Evolutionary conservation across 371 early-diverging fungal genomes (phyloP).

Genomic region (Ordospora pajunii): DNA sequence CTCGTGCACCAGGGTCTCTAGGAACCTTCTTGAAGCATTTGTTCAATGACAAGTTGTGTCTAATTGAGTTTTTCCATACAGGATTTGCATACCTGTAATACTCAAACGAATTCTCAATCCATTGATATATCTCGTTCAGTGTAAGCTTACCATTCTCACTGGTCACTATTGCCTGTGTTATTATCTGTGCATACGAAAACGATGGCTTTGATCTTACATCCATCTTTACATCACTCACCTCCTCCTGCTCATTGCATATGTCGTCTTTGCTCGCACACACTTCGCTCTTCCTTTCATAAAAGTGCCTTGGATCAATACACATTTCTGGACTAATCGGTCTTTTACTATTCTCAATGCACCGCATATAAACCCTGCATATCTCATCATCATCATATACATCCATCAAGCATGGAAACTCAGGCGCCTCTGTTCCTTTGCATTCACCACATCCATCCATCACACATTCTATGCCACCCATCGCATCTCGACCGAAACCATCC

Average conservation of each 20-base stretch:
- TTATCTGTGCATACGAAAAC: slow-evolving; percentile 59
- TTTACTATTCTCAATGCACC: background rate
- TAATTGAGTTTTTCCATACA: slow-evolving; percentile 61
- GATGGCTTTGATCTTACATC: slow-evolving; percentile 43
- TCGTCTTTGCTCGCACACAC: background rate
- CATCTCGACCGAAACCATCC: background rate
- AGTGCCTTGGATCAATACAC: slow-evolving; percentile 24
- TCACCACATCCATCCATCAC: too few relatives aligned
- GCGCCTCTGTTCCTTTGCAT: too few relatives aligned
- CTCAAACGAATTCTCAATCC: slow-evolving; percentile 56
- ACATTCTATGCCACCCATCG: too few relatives aligned
- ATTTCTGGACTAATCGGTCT: slow-evolving; percentile 3
- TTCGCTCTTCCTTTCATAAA: background rate
- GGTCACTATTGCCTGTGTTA: slow-evolving; percentile 50
- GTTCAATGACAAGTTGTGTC: slow-evolving; percentile 61
- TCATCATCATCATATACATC: background rate
- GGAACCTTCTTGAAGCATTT: slow-evolving; percentile 60
- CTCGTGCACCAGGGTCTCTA: slow-evolving; percentile 40
- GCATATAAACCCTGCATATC: background rate
- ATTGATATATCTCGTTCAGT: slow-evolving; percentile 58
- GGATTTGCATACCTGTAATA: slow-evolving; percentile 57
- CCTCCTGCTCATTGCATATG: background rate
- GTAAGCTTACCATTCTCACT: slow-evolving; percentile 44
- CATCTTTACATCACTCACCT: background rate
- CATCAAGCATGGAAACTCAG: too few relatives aligned